Evolutionary conservation across 2,329 filamentous ascomycete genomes (phyloP).

Genomic region (Aspergillus melleus): DNA sequence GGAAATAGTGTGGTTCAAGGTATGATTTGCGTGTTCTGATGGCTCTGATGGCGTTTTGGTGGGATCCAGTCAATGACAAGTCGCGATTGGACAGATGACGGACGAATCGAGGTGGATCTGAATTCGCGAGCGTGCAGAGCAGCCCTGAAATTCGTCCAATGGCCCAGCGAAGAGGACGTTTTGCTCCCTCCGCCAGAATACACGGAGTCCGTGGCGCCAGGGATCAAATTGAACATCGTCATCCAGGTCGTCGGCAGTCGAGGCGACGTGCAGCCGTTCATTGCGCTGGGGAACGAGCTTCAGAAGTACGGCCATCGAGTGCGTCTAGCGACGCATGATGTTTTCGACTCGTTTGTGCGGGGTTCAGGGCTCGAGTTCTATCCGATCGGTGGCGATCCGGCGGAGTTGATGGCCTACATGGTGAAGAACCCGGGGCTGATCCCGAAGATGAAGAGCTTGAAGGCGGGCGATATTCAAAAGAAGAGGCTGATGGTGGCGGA

Average conservation of each 20-base stretch:
- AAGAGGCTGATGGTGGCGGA: conserved; percentile 36
- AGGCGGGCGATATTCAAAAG: conserved; percentile 34
- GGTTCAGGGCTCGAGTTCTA: conserved; percentile 58
- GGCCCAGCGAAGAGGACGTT: conserved; percentile 11
- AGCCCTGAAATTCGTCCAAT: conserved; percentile 15
- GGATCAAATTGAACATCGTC: conserved; percentile 49
- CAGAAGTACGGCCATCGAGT: conserved; percentile 56
- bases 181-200: conserved; percentile 20
- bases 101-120: conserved; percentile 23
- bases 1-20: background rate
- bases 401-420: conserved; percentile 54
- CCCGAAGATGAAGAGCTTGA: conserved; percentile 38
- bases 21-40: background rate
- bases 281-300: conserved; percentile 56
- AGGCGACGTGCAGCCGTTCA: conserved; percentile 61
- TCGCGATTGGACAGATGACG: conserved; percentile 16
- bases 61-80: background rate
- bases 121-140: conserved; percentile 17
- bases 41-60: background rate
- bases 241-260: conserved; percentile 59
- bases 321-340: conserved; percentile 57
- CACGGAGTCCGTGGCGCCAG: background rate
- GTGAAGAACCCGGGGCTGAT: conserved; percentile 50
- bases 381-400: conserved; percentile 58
- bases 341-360: conserved; percentile 56